Conservation (phyloP, 441 rosid genomes). For the Euphorbia corollata region DNA sequence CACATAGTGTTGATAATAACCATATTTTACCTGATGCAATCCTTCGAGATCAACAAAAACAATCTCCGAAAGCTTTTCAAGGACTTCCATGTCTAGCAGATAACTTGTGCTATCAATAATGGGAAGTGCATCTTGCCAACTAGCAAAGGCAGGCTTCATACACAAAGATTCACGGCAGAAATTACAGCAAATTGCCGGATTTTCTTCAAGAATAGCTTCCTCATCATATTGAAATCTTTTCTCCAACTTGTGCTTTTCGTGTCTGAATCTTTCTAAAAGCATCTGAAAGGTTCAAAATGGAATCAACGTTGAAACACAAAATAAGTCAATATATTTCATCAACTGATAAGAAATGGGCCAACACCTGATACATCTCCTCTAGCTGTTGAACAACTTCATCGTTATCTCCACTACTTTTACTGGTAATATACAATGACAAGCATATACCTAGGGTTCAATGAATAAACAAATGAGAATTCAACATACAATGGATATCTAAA, state of each 20-base stretch:
- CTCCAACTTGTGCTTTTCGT: slow-evolving; percentile 50
- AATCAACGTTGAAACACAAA: slow-evolving; percentile 8
- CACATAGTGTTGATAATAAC: neutral
- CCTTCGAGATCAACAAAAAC: slow-evolving; percentile 33
- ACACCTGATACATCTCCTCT: slow-evolving; percentile 69
- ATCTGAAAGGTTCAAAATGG: slow-evolving; percentile 39
- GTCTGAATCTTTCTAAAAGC: slow-evolving; percentile 52
- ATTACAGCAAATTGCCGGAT: slow-evolving; percentile 46
- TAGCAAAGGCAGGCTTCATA: slow-evolving; percentile 38
- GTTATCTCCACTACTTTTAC: slow-evolving; percentile 36
- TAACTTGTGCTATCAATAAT: slow-evolving; percentile 59
- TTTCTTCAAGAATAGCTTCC: slow-evolving; percentile 26
- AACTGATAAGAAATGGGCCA: slow-evolving; percentile 14
- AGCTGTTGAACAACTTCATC: slow-evolving; percentile 40
- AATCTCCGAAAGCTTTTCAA: slow-evolving; percentile 47
- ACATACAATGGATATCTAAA: neutral
- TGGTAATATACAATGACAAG: slow-evolving; percentile 60
- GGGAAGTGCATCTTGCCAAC: slow-evolving; percentile 54
- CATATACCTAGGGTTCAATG: slow-evolving; percentile 49
- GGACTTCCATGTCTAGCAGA: slow-evolving; percentile 62
- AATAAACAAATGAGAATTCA: neutral
- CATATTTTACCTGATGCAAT: slow-evolving; percentile 40
- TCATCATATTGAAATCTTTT: slow-evolving; percentile 25
- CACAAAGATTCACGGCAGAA: slow-evolving; percentile 49
- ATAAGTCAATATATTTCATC: slow-evolving; percentile 1